phyloP scores from a whole-genome alignment of 2,329 filamentous ascomycete genomes.

The Penicillium sp. region DNA sequence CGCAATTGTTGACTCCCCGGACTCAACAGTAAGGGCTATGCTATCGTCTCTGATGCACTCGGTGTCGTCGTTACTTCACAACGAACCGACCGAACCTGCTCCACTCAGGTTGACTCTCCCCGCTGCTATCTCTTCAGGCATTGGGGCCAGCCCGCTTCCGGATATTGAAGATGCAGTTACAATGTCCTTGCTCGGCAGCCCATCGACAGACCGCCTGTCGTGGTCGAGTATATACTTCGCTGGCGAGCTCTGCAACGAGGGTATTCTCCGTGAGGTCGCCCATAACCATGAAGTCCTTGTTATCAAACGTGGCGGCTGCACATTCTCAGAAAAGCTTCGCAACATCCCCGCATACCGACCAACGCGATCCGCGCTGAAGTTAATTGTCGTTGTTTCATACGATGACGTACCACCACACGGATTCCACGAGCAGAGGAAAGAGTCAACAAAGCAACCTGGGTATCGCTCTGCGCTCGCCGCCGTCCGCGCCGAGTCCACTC shows the following conservation, averaged over 20 bases:
- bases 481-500: slow-evolving; percentile 37
- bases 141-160: slow-evolving; percentile 66
- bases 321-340: slow-evolving; percentile 76
- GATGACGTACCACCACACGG: slow-evolving; percentile 44
- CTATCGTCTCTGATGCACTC: slow-evolving; percentile 52
- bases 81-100: slow-evolving; percentile 36
- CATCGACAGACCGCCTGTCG: slow-evolving; percentile 53
- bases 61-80: slow-evolving; percentile 53
- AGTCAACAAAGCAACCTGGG: background rate
- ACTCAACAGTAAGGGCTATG: slow-evolving; percentile 41
- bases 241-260: slow-evolving; percentile 62
- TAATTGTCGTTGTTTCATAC: slow-evolving; percentile 75
- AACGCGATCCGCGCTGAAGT: slow-evolving; percentile 62
- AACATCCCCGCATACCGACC: slow-evolving; percentile 80
- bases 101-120: slow-evolving; percentile 45
- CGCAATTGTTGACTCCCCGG: slow-evolving; percentile 27
- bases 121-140: slow-evolving; percentile 52
- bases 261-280: slow-evolving; percentile 54
- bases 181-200: slow-evolving; percentile 36
- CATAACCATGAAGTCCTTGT: slow-evolving; percentile 72
- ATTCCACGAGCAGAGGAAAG: background rate
- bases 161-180: slow-evolving; percentile 58
- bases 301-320: slow-evolving; percentile 78
- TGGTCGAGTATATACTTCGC: slow-evolving; percentile 74
- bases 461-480: slow-evolving; percentile 42